Evolutionary conservation across 495 filamentous ascomycete genomes (phyloP).

Genomic region (Aspergillus mulundensis): DNA sequence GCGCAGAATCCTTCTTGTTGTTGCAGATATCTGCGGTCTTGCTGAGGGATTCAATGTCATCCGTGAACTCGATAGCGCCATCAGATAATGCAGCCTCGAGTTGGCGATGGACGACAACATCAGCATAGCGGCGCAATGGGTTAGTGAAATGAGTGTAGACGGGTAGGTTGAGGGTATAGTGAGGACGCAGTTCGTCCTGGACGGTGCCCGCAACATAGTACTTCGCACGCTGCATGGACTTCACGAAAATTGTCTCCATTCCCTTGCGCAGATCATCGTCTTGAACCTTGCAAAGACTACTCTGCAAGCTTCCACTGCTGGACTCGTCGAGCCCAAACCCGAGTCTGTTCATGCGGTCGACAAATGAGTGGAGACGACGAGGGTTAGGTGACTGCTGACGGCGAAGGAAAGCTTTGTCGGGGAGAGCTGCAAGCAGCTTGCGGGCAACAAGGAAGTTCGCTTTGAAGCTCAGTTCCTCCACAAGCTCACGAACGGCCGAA

Average conservation of each 20-base stretch:
- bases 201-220: slow-evolving; percentile 81
- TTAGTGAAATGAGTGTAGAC: slow-evolving; percentile 97
- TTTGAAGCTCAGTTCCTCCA: slow-evolving; percentile 91
- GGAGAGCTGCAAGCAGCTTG: slow-evolving; percentile 71
- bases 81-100: slow-evolving; percentile 83
- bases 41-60: slow-evolving; percentile 79
- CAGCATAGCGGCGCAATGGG: slow-evolving; percentile 89
- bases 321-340: slow-evolving; percentile 84
- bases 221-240: slow-evolving; percentile 93
- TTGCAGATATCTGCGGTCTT: slow-evolving; percentile 97
- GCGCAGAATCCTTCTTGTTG: slow-evolving; percentile 97
- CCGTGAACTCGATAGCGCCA: slow-evolving; percentile 76
- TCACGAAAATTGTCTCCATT: slow-evolving; percentile 92
- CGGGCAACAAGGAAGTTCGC: slow-evolving; percentile 86
- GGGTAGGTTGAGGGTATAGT: slow-evolving; percentile 89
- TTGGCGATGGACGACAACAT: slow-evolving; percentile 93
- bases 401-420: slow-evolving; percentile 89
- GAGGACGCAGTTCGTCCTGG: slow-evolving; percentile 66
- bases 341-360: slow-evolving; percentile 86
- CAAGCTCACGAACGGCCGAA: slow-evolving; percentile 81
- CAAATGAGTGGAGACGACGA: slow-evolving; percentile 83
- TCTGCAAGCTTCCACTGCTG: slow-evolving; percentile 86
- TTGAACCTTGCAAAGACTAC: slow-evolving; percentile 85
- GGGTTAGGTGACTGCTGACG: slow-evolving; percentile 80
- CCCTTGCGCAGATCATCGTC: slow-evolving; percentile 88